A percentile compares a stretch with the other conserved stretches of the same genome.
These are phyloP conservation scores for Digitaria exilis DNA, from an alignment of 202 grass and related monocot genomes.

Conservation along the genomic window DNA sequence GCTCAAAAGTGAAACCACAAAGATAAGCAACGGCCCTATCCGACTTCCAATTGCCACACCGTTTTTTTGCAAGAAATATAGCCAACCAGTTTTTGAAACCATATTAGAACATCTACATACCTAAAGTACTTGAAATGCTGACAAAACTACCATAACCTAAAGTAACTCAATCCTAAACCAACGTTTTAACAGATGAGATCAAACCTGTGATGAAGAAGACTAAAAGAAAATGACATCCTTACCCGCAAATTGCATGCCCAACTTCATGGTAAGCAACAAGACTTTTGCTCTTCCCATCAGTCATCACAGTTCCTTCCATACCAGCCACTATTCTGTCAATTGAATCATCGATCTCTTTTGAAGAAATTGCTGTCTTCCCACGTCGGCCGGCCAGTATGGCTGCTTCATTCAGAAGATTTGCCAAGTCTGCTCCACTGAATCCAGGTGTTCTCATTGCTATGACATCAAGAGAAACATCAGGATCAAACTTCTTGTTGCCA, in stretches of 20 bases:
- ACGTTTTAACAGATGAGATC: conserved; percentile 2
- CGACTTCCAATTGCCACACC: neutral
- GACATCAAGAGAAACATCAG: conserved; percentile 94
- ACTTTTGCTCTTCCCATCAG: conserved; percentile 98
- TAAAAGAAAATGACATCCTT: conserved; percentile 23
- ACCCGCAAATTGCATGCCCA: conserved; percentile 98
- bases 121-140: neutral
- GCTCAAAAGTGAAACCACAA: neutral
- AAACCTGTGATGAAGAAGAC: neutral
- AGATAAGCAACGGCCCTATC: neutral
- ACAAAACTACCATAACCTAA: neutral
- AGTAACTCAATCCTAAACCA: neutral
- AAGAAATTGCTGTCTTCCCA: conserved; percentile 82
- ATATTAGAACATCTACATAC: neutral
- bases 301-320: conserved; percentile 99
- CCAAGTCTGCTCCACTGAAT: conserved; percentile 99
- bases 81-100: neutral
- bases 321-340: conserved; percentile 99
- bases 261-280: conserved; percentile 99
- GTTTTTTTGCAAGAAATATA: conserved; percentile 24
- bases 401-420: conserved; percentile 97
- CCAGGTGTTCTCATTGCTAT: conserved; percentile 99
- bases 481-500: conserved; percentile 93
- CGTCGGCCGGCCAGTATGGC: conserved; percentile 90
- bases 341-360: conserved; percentile 98